Base-by-base conservation (phyloP, 306 rosid species). In the Trichosanthes cucumerina region DNA sequence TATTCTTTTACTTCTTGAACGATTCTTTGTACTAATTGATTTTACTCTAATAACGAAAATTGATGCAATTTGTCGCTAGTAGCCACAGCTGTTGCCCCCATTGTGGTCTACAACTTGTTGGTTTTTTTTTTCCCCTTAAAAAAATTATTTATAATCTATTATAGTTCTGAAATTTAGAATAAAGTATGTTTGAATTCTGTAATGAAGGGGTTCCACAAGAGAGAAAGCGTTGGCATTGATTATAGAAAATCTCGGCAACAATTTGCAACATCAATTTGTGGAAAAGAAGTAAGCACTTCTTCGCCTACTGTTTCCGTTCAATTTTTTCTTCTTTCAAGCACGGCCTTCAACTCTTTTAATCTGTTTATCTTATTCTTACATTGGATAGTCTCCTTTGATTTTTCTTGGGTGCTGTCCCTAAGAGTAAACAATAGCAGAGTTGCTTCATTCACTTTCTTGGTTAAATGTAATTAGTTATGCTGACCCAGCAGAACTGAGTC, bases 121-220 rank as follows among this genome's bases (percentile, higher is more conserved):
- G 50, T 19, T 5, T 2, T 64, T 16, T 33, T 64, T 21, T 38
- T 53, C n/a, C n/a, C n/a, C n/a, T n/a, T 14, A 54, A n/a, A 19
- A n/a, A 9, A 44, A n/a, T 3, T 36, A 1, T 36, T 36, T 49
- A 6, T 4, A 6, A 52, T 79, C 41, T 41, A 44, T 34, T 78
- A 14, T 10, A 8, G 78, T 38, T 52, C 63, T 47, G 16, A 77
- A 21, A 41, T 24, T 43, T 44, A 18, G 31, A 13, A 14, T 34
- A 21, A 76, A n/a, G 39, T 14, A 36, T 83, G 81, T 46, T 13
- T n/a, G 49, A 65, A 46, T 79, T 18, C 12, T 68, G 60, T 57
- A 78, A 79, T 84, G 18, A 78, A 94, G 98, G 97, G 91, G 93
- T 84, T 65, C 93, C 62, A 87, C 97, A 18, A 88, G 98, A 82